Base-by-base conservation (phyloP, 176 grass and related monocot species). In the Bolboschoenus planiculmis region DNA sequence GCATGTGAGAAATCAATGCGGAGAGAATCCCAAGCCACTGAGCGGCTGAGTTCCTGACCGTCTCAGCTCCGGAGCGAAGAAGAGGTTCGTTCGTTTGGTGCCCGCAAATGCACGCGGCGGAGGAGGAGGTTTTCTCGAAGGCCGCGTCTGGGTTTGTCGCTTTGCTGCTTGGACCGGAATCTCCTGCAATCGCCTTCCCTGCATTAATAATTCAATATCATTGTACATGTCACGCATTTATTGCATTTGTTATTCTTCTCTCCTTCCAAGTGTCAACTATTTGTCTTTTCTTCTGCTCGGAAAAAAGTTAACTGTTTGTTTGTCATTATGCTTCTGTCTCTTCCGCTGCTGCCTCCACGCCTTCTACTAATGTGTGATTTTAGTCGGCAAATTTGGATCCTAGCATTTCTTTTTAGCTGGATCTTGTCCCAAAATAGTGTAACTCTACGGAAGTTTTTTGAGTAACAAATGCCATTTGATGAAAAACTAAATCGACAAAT, bases 191-290 rank as follows among this genome's bases (percentile, higher is more conserved):
- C 9, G 10, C 14, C 37, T 73, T 72, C n/a, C 31, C 10, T 63
- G 30, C 9, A 24, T 33, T 14, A 30, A 8, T 40, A 9, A 39
- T 21, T n/a, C 37, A 67, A 39, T 67, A 67, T 14, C 20, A 27
- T 23, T 46, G 36, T 46, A 14, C 1, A 1, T 36, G 0, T 55
- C 18, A 50, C 8, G 3, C 10, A 37, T 21, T 44, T 68, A 0
- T 47, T 46, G 27, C 30, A 42, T 71, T 27, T 43, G 14, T 35
- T 18, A 63, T 15, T 1, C 30, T 34, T 43, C 7, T 46, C 13
- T 53, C 26, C 26, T 77, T 77, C 72, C 53, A 77, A 77, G 15
- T 77, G 51, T 77, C 72, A 77, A 77, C 27, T 51, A 53, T 77
- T n/a, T 51, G 46, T 77, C 44, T 53, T 51, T 10, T 77, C 72